Evolutionary conservation across 1,284 basidiomycete species (phyloP).

Genomic region (Ceratobasidium sp.): DNA sequence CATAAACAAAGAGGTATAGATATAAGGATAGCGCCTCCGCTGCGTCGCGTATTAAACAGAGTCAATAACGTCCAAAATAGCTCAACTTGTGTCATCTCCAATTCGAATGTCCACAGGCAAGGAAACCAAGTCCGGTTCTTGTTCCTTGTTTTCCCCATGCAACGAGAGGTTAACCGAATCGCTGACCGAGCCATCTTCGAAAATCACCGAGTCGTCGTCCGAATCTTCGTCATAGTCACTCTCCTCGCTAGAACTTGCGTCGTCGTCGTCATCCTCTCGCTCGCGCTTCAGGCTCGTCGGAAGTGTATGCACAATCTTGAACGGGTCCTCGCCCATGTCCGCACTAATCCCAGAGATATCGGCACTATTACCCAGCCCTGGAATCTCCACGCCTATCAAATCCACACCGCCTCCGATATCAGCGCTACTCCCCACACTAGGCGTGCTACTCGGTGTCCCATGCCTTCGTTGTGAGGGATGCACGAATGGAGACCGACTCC

Average conservation of each 20-base stretch:
- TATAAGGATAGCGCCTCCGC: constrained; percentile 20
- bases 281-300: constrained; percentile 11
- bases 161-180: constrained; percentile 30
- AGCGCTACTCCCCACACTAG: neutral
- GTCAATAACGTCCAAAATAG: neutral
- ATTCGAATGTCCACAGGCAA: constrained; percentile 3
- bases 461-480: neutral
- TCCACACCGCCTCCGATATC: neutral
- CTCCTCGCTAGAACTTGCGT: neutral
- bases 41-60: neutral
- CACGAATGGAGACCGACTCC: neutral
- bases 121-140: neutral
- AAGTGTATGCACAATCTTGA: neutral
- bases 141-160: constrained; percentile 7
- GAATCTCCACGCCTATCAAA: neutral
- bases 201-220: constrained; percentile 33
- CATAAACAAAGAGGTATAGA: constrained; percentile 6
- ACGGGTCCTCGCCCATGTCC: neutral
- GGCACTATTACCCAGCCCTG: neutral
- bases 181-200: constrained; percentile 30
- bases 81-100: neutral
- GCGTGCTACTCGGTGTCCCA: constrained; percentile 23
- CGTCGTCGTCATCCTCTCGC: constrained; percentile 1
- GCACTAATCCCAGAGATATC: neutral
- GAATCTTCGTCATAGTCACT: constrained; percentile 25